These are phyloP conservation scores for Xerocomus spinulosus DNA, from an alignment of 768 basidiomycete species.

Conservation along the genomic window DNA sequence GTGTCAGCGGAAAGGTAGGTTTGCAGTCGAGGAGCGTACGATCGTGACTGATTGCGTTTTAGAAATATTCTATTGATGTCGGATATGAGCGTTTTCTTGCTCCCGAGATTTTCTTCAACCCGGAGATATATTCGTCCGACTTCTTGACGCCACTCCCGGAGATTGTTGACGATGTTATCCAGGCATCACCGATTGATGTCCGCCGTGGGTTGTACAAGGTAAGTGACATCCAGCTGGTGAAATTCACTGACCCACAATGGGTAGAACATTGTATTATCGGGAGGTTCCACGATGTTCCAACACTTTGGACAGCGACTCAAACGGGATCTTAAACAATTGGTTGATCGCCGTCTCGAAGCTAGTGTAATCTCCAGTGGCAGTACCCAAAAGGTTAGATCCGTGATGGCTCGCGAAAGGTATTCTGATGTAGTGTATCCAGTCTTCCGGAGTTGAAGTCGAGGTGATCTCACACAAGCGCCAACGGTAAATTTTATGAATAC, in stretches of 20 bases:
- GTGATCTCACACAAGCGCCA: slow-evolving; percentile 98
- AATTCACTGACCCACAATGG: background rate
- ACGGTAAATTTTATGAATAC: slow-evolving; percentile 44
- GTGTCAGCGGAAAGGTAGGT: slow-evolving; percentile 83
- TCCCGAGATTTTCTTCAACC: slow-evolving; percentile 99
- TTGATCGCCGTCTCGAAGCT: slow-evolving; percentile 83
- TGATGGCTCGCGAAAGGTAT: background rate
- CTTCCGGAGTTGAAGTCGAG: slow-evolving; percentile 95
- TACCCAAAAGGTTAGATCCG: slow-evolving; percentile 56
- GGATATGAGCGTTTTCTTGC: slow-evolving; percentile 99
- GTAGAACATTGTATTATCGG: slow-evolving; percentile 94
- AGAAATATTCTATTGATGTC: slow-evolving; percentile 94
- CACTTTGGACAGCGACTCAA: slow-evolving; percentile 97
- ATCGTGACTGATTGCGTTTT: slow-evolving; percentile 8
- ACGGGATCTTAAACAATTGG: slow-evolving; percentile 90
- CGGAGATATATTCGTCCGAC: slow-evolving; percentile 96
- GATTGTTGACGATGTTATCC: slow-evolving; percentile 94
- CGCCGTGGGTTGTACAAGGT: slow-evolving; percentile 95
- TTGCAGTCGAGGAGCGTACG: background rate
- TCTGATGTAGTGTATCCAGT: slow-evolving; percentile 42
- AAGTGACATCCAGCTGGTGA: background rate
- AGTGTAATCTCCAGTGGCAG: slow-evolving; percentile 73
- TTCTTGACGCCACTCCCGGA: slow-evolving; percentile 95
- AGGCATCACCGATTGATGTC: slow-evolving; percentile 94
- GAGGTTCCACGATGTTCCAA: slow-evolving; percentile 99